A percentile compares a stretch with the other conserved stretches of the same genome.
These are phyloP conservation scores for Allium sativum DNA, from an alignment of 106 monocot species.

Conservation along the genomic window DNA sequence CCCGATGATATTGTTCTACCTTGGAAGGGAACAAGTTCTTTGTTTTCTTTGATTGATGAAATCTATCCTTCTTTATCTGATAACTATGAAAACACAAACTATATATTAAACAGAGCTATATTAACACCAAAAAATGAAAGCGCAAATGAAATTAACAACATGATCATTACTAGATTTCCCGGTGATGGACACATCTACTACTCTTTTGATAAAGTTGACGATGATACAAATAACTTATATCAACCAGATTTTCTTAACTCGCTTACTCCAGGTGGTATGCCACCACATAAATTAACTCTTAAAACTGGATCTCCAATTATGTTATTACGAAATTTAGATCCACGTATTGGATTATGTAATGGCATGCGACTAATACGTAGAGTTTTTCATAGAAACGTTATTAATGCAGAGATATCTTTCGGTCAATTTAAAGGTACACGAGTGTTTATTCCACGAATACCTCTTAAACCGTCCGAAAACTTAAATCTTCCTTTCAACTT, in stretches of 20 bases:
- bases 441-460: background rate
- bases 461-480: too few relatives aligned
- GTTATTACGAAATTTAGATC: background rate
- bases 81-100: background rate
- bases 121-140: background rate
- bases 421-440: background rate
- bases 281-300: background rate
- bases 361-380: background rate
- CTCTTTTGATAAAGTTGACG: background rate
- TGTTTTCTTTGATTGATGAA: background rate
- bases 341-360: background rate
- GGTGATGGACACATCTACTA: background rate
- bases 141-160: background rate
- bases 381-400: background rate
- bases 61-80: background rate
- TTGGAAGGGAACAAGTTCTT: background rate
- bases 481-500: too few relatives aligned
- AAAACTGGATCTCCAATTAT: background rate
- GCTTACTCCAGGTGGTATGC: background rate
- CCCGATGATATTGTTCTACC: background rate
- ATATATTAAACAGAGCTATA: background rate
- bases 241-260: background rate
- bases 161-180: background rate
- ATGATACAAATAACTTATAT: background rate
- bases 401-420: background rate